Evolutionary conservation across 495 filamentous ascomycete species (phyloP), one percentile per base, ranked within the genome.

Genomic region (Sporormia fimetaria): DNA sequence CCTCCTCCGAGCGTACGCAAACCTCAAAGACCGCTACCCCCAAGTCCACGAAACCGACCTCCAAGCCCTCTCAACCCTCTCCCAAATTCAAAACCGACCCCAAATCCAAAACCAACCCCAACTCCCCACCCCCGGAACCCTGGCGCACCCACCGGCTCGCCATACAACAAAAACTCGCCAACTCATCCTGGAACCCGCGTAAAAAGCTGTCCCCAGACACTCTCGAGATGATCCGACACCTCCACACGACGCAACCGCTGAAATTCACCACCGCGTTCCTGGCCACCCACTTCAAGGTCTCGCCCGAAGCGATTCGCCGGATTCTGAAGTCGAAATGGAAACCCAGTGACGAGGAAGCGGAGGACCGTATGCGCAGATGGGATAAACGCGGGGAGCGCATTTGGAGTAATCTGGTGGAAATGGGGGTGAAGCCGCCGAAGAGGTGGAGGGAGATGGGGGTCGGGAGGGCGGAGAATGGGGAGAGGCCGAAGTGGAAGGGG

Each of bases 191-290:
- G 87, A 64, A 68, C 27, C 86, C 90, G 16, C 67, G 67, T 18
- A 96, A 92, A 63, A 76, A 76, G 41, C 74, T 98, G 1, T 96
- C 90, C 0, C 90, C 88, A 0, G 87, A 94, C 58, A 83, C 88
- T 8, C 56, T 93, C 8, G 80, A 86, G 11, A 86, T 85, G 20
- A 94, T 96, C 42, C 76, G 83, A 14, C 74, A 78, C 21, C 66
- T 98, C 16, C 73, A 93, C 56, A 60, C 68, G 2, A 73, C 83
- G 47, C 75, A 81, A 31, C 86, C 90, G 0, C 70, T 81, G 1
- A 60, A 65, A 34, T 94, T 83, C 64, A 78, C 81, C 14, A 92
- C 83, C 1, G 54, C 67, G 7, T 72, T 77, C 24, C 75, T 98
- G 4, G 73, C 90, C 0, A 52, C 78, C 0, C 70, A 87, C 40